Base-by-base conservation (phyloP, 495 filamentous ascomycete species). In the Cudoniella acicularis region DNA sequence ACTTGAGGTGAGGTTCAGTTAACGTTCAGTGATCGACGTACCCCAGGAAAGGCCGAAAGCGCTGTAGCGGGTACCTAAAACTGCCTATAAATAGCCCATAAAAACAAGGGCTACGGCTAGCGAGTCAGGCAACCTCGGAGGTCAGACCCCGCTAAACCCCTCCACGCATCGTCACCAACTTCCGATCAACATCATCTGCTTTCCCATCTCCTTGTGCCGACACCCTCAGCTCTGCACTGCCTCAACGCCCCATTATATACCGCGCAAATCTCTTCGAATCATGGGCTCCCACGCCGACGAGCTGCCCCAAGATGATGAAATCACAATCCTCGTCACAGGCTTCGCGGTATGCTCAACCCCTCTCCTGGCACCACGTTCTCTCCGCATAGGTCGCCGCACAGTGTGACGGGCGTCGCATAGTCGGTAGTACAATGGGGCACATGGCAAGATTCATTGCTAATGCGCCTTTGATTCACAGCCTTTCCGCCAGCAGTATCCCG, bases 261-360 rank as follows among this genome's bases (percentile, higher is more conserved):
- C 13, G 6, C 30, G 30, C 30, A 13, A 36, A 36, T 6, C 30
- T 30, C 52, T 10, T 45, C 17, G 16, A 22, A 50, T 50, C 50
- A 61, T 61, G 59, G 59, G 59, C 9, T 61, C 59, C 4, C 30
- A 56, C 18, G 52, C 24, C 48, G 30, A 50, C 4, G 11, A 18
- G 11, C 41, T 25, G 2, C 18, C 43, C 24, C 46, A 60, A n/a
- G 61, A 66, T n/a, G 71, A 80, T 27, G 83, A 87, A 64, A 69
- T 90, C 63, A 87, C 77, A 20, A 84, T 91, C 42, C 69, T 90
- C 45, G 78, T 91, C 57, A 90, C 87, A 16, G 88, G 88, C 26
- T 91, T 90, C 63, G 84, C 79, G 42, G 88, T 90, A 77, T 69
- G 84, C 75, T 42, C 43, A 41, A 11, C n/a, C 59, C 55, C 43